Base-by-base conservation (phyloP, 495 filamentous ascomycete genomes). In the Parathielavia hyrcaniae region DNA sequence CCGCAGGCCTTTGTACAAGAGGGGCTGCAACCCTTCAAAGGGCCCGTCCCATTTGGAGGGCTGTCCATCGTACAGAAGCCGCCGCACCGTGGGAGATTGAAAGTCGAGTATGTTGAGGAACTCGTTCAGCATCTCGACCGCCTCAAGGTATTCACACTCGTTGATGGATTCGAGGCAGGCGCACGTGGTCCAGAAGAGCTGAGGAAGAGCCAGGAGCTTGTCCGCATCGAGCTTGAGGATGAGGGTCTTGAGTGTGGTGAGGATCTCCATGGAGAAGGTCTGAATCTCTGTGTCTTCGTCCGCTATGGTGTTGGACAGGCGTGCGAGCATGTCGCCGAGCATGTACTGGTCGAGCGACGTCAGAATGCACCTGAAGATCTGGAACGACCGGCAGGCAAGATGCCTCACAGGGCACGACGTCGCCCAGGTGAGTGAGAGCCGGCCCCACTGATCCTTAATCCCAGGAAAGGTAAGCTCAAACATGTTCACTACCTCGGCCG, bases 401-500 rank as follows among this genome's bases (percentile, higher is more conserved):
- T 99, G 93, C 34, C 89, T 80, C n/a, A 97, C 95, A 0, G 93
- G 89, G 66, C 95, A 99, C 7, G 89, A 93, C 0, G 93, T 96
- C 32, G 95, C 93, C 93, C 93, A 99, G 52, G 85, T 87, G 58
- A 99, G 75, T 0, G 91, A 89, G 55, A 92, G 79, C 65, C 88
- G 90, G 22, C 86, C 88, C 91, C 92, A 97, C 40, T 90, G 80
- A 41, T 95, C 89, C 56, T 89, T 86, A 55, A 97, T 83, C 7
- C 87, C 83, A n/a, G 91, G 90, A 69, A 89, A 92, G 3, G 85
- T 84, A 46, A 93, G 71, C 50, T 86, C 83, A 69, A 99, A 97
- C 46, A 91, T 87, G 61, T 86, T 83, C 50, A 96, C 81, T 7
- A 96, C 86, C 59, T 91, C 80, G 12, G 79, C 79, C 3, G 90